Conservation (phyloP, 495 filamentous ascomycete genomes). For the Aspergillus bridgeri region DNA sequence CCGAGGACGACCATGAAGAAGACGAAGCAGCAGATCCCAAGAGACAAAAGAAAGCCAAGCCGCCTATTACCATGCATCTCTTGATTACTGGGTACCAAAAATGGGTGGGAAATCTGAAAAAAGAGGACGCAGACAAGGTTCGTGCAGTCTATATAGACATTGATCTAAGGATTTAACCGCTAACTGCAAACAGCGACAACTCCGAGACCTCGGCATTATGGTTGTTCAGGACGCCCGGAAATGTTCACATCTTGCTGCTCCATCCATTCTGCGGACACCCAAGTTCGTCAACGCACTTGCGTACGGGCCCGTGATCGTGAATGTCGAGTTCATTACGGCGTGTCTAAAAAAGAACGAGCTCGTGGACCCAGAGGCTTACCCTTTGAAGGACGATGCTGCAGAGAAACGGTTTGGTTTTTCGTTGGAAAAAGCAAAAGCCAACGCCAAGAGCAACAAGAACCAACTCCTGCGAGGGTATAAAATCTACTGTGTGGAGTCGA, state of each 20-base stretch:
- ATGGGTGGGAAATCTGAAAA: constrained; percentile 65
- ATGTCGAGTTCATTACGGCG: constrained; percentile 71
- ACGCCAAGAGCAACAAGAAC: constrained; percentile 72
- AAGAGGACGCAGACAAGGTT: constrained; percentile 79
- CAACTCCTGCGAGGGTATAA: constrained; percentile 66
- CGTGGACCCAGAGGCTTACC: constrained; percentile 56
- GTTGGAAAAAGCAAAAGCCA: constrained; percentile 58
- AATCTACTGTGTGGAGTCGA: constrained; percentile 74
- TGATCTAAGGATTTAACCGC: constrained; percentile 6
- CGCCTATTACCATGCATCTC: constrained; percentile 64
- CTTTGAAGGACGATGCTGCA: constrained; percentile 63
- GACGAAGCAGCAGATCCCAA: constrained; percentile 54
- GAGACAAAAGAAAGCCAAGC: constrained; percentile 56
- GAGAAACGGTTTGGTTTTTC: constrained; percentile 68
- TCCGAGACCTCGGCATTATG: constrained; percentile 79
- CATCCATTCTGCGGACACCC: constrained; percentile 76
- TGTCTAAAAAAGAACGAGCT: constrained; percentile 62
- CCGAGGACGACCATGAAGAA: constrained; percentile 52
- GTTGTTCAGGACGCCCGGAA: constrained; percentile 68
- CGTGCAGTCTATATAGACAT: constrained; percentile 23
- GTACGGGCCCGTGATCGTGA: constrained; percentile 67
- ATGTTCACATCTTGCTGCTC: constrained; percentile 85
- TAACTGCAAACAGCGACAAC: constrained; percentile 59
- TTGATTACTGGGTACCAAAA: constrained; percentile 74
- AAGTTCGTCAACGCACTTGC: constrained; percentile 91